Percentiles rank a stretch among this genome's conserved stretches.
phyloP scores from a whole-genome alignment of 2,329 filamentous ascomycete genomes.

The Ophiocordyceps sinensis region DNA sequence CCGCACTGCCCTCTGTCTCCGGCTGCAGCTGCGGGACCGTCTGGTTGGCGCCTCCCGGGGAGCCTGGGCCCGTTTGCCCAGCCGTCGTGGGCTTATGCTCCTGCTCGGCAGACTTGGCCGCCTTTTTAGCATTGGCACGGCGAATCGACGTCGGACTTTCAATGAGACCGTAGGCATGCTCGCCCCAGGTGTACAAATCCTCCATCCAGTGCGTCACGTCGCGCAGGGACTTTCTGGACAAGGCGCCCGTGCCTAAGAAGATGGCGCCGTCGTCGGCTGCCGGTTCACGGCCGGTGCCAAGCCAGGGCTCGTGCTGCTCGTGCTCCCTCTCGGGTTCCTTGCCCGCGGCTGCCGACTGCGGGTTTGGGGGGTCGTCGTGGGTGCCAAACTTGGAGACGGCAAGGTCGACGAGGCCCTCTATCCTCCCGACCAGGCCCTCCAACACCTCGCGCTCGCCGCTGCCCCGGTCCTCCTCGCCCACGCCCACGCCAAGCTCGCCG shows the following conservation, averaged over 20 bases:
- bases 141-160: constrained; percentile 61
- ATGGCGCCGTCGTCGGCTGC: constrained; percentile 67
- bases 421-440: constrained; percentile 68
- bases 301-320: constrained; percentile 38
- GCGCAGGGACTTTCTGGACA: constrained; percentile 57
- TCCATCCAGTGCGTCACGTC: constrained; percentile 78
- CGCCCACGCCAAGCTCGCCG: constrained; percentile 83
- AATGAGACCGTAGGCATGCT: constrained; percentile 69
- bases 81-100: not conserved
- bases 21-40: not conserved
- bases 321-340: constrained; percentile 9
- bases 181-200: constrained; percentile 71
- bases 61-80: constrained; percentile 1
- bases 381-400: constrained; percentile 74
- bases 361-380: constrained; percentile 12
- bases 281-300: constrained; percentile 56
- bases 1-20: not conserved
- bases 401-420: constrained; percentile 75
- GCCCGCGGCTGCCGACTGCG: constrained; percentile 7
- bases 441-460: constrained; percentile 88
- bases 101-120: constrained; percentile 2
- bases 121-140: constrained; percentile 26
- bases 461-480: constrained; percentile 88
- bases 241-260: constrained; percentile 64
- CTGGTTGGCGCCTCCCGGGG: not conserved